Evolutionary conservation across 148 eudicot species (phyloP), one percentile per base, ranked within the genome.

Genomic region (Amaranthus palmeri): DNA sequence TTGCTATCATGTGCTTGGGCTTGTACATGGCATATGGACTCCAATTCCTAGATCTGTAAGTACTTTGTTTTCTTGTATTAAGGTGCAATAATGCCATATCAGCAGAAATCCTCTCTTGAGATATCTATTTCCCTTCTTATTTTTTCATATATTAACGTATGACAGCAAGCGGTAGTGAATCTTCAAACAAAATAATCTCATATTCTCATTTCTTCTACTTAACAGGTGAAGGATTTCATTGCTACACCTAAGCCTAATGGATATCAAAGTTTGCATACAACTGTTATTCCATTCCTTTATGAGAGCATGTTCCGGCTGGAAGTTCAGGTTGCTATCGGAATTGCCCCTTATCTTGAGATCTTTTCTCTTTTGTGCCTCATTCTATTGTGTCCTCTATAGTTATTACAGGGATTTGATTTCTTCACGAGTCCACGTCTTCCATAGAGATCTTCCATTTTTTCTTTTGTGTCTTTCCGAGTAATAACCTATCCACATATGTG

Each of bases 241-340:
- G 99, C 99, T 43, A 91, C 97, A 68, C 89, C 99, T 46, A 95
- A 95, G 78, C 93, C 97, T 36, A 95, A 95, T 77, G 99, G 99
- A 61, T 95, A 91, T 79, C 96, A 92, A 79, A 95, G 99, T 80
- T 86, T 95, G 85, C 99, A 95, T 80, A 95, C 99, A 40, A 92
- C 93, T 45, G 99, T 95, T 45, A 95, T 95, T 70, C 99, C 99
- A 57, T 95, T 95, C 86, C 93, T 95, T 55, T 88, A 95, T 61
- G 99, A 91, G 85, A 95, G 99, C 90, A 95, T 87, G 92, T 95
- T 95, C 74, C 85, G 90, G 73, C 79, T 95, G 73, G 99, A 95
- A 83, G 96, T 95, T 79, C 99, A 92, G 99, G 99, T 93, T 72
- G 61, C 74, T 67, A 61, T 10, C 55, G 56, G 48, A 61, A 18